Conservation (phyloP, 2,329 filamentous ascomycete species). For the Neonectria sp. region DNA sequence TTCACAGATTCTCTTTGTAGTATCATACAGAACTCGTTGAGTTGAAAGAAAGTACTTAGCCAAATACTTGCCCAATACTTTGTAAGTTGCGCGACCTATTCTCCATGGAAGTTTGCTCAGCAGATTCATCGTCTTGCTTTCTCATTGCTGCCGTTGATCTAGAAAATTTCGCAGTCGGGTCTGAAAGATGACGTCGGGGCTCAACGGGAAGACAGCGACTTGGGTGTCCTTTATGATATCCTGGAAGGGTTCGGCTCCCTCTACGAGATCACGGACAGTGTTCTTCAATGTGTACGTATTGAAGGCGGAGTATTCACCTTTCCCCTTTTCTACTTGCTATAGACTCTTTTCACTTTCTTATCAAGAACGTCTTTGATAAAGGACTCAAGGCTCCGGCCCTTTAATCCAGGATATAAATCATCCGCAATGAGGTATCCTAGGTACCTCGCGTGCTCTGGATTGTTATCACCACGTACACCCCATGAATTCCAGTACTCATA, state of each 20-base stretch:
- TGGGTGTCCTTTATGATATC: not conserved
- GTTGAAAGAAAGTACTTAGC: slow-evolving; percentile 10
- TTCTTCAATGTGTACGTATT: slow-evolving; percentile 8
- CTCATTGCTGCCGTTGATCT: slow-evolving; percentile 14
- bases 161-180: slow-evolving; percentile 2
- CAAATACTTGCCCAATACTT: slow-evolving; percentile 26
- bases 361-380: not conserved
- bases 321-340: not conserved
- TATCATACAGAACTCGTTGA: slow-evolving; percentile 7
- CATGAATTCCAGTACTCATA: not conserved
- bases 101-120: not conserved
- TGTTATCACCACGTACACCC: slow-evolving; percentile 64
- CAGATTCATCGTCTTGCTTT: slow-evolving; percentile 4
- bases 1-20: slow-evolving; percentile 13
- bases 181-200: not conserved
- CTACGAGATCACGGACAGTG: slow-evolving; percentile 14
- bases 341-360: not conserved
- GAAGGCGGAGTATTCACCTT: not conserved
- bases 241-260: slow-evolving; percentile 2
- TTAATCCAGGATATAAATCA: slow-evolving; percentile 63
- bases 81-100: slow-evolving; percentile 9
- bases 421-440: slow-evolving; percentile 67
- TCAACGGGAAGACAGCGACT: not conserved
- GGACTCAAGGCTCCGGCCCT: not conserved
- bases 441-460: slow-evolving; percentile 66